Conservation (phyloP, 1,139 yeast genomes). For the Protomyces gravidus region DNA sequence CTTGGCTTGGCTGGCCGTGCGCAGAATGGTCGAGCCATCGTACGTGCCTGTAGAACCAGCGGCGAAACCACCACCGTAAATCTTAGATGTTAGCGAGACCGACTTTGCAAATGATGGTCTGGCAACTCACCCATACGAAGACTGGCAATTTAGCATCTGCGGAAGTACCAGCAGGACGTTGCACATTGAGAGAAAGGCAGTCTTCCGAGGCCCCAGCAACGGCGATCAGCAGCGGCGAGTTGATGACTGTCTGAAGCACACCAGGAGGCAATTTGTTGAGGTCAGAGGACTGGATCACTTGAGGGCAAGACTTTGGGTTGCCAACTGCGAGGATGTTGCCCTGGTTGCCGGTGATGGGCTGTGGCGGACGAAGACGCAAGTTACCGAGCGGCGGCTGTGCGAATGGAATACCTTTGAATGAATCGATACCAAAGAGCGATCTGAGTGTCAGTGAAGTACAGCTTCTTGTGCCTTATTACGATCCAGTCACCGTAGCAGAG, state of each 20-base stretch:
- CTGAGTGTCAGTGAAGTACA: neutral
- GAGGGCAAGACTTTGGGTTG: constrained; percentile 3
- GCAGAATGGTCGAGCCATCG: neutral
- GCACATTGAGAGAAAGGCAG: constrained; percentile 23
- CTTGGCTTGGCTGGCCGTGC: neutral
- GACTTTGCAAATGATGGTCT: constrained; percentile 35
- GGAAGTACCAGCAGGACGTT: neutral
- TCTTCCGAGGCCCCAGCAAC: constrained; percentile 34
- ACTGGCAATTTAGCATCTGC: constrained; percentile 5
- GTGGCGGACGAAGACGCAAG: constrained; percentile 1
- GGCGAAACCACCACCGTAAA: constrained; percentile 32
- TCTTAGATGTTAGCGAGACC: constrained; percentile 34
- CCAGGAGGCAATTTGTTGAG: neutral
- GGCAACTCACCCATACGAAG: constrained; percentile 42
- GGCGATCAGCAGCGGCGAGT: constrained; percentile 30
- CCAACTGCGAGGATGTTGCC: constrained; percentile 22
- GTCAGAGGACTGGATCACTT: neutral
- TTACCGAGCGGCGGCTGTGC: constrained; percentile 29
- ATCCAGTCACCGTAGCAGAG: neutral
- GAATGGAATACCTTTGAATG: constrained; percentile 18
- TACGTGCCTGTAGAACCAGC: constrained; percentile 25
- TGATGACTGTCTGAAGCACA: constrained; percentile 30
- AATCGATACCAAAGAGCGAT: constrained; percentile 1
- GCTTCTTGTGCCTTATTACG: no score
- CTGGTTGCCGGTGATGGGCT: constrained; percentile 11